Evolutionary conservation across 208 protist species (phyloP).

Genomic region (Acanthamoeba triangularis): DNA sequence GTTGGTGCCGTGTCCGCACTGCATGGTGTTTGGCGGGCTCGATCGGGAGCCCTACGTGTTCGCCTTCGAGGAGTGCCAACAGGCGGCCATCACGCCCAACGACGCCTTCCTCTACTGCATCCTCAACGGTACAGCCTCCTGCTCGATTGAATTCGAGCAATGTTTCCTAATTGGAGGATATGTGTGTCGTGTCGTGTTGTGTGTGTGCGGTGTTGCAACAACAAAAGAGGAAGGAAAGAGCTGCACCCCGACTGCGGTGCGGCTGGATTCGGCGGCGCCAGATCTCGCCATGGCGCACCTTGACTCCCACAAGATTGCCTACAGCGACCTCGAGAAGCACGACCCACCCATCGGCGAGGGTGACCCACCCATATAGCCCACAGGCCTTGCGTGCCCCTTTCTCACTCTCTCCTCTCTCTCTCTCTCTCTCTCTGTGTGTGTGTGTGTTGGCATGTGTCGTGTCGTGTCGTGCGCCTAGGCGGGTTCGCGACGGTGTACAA

Average conservation of each 20-base stretch:
- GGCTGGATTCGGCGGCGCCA: slow-evolving; percentile 12
- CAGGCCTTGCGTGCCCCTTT: no score
- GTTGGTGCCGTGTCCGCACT: slow-evolving; percentile 63
- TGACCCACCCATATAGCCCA: background rate
- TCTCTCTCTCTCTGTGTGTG: no score
- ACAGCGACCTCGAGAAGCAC: background rate
- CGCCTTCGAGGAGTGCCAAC: slow-evolving; percentile 36
- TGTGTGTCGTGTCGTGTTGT: no score
- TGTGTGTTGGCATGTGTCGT: no score
- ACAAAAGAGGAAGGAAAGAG: background rate
- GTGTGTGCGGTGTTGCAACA: background rate
- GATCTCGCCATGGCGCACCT: slow-evolving; percentile 65
- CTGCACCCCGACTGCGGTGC: background rate
- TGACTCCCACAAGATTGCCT: slow-evolving; percentile 40
- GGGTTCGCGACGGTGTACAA: background rate
- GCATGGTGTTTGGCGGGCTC: background rate
- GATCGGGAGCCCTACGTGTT: slow-evolving; percentile 32
- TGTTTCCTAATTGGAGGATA: no score
- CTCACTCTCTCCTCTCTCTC: no score
- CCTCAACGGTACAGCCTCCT: no score
- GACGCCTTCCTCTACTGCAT: background rate
- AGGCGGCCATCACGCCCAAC: slow-evolving; percentile 15
- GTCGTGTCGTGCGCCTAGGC: no score
- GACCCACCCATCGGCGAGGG: slow-evolving; percentile 45
- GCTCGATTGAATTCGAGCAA: no score